Evolutionary conservation across 179 eudicot genomes (phyloP), one percentile per base, ranked within the genome.

Genomic region (Beta corolliflora): DNA sequence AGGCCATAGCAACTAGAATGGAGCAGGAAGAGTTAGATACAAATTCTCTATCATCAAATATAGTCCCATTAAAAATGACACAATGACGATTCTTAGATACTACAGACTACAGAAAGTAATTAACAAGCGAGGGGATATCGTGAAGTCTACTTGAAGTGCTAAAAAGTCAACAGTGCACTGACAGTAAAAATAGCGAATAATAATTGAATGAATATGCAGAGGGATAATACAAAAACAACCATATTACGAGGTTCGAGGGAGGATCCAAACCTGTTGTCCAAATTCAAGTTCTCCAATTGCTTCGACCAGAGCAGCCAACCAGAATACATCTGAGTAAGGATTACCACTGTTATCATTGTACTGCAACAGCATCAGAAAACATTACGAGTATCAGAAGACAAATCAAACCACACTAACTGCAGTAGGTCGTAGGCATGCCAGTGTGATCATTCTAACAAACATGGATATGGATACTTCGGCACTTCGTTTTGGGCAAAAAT

Each of bases 271-370:
- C 99, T 96, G 94, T 54, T 88, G 94, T 73, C 98, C 99, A 84
- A 96, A 94, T 88, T 96, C 98, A 82, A 96, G 97, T 81, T 96
- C 99, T 69, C 99, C 99, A 86, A 94, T 81, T 25, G 99, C 91
- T 85, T 93, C 93, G 74, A 96, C 97, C 82, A 96, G 81, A 75
- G 98, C 90, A 84, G 96, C 97, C 75, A 96, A 89, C 99, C 98
- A 96, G 80, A 86, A 96, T 25, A 94, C 97, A 75, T 96, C 99
- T 44, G 95, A 93, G 85, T 89, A 94, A 44, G 94, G 90, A 83
- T 96, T 96, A 75, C 99, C 98, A 56, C 88, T 94, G 83, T 96
- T 96, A 83, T 96, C 98, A 86, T 96, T 96, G 82, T 91, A 93
- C 99, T 94, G 88, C 80, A 87, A 73, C 29, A 53, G 72, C 73